phyloP scores from a whole-genome alignment of 495 filamentous ascomycete species.

The Daldinia vernicosa region DNA sequence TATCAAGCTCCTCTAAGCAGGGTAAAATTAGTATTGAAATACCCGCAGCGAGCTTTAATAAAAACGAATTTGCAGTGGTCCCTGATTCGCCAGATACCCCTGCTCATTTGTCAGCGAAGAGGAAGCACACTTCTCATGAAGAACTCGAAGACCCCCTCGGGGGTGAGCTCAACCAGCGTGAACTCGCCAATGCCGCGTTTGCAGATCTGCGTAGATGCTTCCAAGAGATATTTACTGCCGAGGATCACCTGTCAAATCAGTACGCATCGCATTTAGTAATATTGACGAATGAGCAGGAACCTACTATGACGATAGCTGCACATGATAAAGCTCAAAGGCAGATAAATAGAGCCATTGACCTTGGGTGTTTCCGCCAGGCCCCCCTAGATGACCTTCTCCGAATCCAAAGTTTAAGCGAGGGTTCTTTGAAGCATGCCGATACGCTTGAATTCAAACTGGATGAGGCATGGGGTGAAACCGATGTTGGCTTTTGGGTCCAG shows the following conservation, averaged over 20 bases:
- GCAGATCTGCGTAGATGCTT: conserved; percentile 72
- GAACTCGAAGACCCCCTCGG: conserved; percentile 58
- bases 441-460: conserved; percentile 70
- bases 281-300: conserved; percentile 61
- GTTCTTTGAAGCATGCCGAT: conserved; percentile 73
- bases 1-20: conserved; percentile 18
- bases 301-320: conserved; percentile 68
- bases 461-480: conserved; percentile 63
- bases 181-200: conserved; percentile 77
- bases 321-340: conserved; percentile 75
- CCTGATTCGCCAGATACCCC: conserved; percentile 55
- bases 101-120: conserved; percentile 51
- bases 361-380: conserved; percentile 72
- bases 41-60: conserved; percentile 47
- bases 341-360: conserved; percentile 73
- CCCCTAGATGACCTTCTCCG: conserved; percentile 77
- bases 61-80: conserved; percentile 52
- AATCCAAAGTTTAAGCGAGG: conserved; percentile 82
- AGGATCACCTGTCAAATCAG: conserved; percentile 70
- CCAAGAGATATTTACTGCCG: conserved; percentile 78
- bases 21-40: conserved; percentile 53
- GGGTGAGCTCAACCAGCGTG: conserved; percentile 73
- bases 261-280: conserved; percentile 53
- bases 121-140: conserved; percentile 51
- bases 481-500: conserved; percentile 67